These are phyloP conservation scores for Epicoccum nigrum DNA, from an alignment of 2,329 filamentous ascomycete species.

Conservation along the genomic window DNA sequence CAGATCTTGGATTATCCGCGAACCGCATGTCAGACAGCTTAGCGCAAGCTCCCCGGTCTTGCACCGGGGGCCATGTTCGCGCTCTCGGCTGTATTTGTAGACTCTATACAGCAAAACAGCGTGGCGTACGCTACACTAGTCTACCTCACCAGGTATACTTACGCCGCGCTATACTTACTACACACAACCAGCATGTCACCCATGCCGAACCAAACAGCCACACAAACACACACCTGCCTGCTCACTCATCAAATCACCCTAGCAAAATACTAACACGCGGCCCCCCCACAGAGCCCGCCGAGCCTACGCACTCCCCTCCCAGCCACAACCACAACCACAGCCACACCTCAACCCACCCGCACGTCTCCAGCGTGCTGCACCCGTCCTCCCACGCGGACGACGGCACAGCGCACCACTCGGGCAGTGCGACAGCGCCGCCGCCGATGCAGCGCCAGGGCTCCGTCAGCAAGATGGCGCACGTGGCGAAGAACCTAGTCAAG, in stretches of 20 bases:
- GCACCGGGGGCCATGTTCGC: neutral
- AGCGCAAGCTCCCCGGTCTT: neutral
- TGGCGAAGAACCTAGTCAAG: conserved; percentile 11
- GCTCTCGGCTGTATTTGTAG: neutral
- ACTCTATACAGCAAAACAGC: neutral
- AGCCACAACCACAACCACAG: too few relatives aligned
- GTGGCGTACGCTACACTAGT: conserved; percentile 4
- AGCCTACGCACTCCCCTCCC: neutral
- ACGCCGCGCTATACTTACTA: neutral
- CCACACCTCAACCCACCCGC: conserved; percentile 1
- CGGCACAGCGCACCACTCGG: neutral
- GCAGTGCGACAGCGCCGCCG: neutral
- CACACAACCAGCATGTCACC: neutral
- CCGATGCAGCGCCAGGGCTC: conserved; percentile 6
- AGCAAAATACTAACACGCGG: neutral
- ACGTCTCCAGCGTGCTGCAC: neutral
- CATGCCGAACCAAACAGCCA: neutral
- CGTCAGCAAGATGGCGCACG: conserved; percentile 7
- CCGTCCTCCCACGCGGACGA: conserved; percentile 3
- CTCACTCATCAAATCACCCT: neutral
- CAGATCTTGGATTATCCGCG: neutral
- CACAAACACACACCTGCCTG: neutral
- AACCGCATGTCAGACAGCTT: neutral
- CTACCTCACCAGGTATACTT: too few relatives aligned
- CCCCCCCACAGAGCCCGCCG: neutral